Conservation (phyloP, 2,329 filamentous ascomycete species). For the Fusarium sp. region DNA sequence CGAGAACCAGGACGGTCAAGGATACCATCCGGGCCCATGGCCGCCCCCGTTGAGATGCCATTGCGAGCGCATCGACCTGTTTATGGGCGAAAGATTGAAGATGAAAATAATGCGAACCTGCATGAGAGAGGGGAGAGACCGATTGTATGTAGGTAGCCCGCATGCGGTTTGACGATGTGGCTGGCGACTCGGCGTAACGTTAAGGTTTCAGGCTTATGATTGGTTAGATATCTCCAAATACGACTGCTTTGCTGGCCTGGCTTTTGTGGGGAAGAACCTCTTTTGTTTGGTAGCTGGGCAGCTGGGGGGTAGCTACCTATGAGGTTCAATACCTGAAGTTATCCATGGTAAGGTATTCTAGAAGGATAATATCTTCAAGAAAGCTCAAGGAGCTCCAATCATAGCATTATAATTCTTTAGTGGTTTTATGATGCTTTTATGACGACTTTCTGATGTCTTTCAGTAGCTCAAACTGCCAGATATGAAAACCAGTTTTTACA, state of each 20-base stretch:
- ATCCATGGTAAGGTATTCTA: not conserved
- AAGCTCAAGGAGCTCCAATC: not conserved
- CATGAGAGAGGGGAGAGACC: constrained; percentile 25
- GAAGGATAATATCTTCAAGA: not conserved
- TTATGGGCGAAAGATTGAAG: constrained; percentile 14
- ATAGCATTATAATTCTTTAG: no score
- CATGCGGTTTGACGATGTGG: constrained; percentile 41
- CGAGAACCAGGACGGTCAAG: constrained; percentile 54
- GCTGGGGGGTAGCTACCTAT: not conserved
- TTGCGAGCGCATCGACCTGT: constrained; percentile 51
- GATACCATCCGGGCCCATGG: constrained; percentile 51
- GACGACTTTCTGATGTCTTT: no score
- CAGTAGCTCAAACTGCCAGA: not conserved
- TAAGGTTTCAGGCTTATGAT: constrained; percentile 33
- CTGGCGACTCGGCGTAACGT: constrained; percentile 31
- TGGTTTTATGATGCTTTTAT: no score
- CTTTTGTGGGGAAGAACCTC: constrained; percentile 36
- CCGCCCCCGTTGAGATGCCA: constrained; percentile 53
- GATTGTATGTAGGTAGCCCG: not conserved
- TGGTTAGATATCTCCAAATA: constrained; percentile 23
- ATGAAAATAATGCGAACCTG: constrained; percentile 13
- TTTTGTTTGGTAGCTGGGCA: constrained; percentile 9
- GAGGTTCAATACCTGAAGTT: not conserved
- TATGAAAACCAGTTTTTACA: no score
- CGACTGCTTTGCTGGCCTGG: not conserved